Conservation (phyloP, 78 protist genomes). For the Dictyostelium firmibasis region DNA sequence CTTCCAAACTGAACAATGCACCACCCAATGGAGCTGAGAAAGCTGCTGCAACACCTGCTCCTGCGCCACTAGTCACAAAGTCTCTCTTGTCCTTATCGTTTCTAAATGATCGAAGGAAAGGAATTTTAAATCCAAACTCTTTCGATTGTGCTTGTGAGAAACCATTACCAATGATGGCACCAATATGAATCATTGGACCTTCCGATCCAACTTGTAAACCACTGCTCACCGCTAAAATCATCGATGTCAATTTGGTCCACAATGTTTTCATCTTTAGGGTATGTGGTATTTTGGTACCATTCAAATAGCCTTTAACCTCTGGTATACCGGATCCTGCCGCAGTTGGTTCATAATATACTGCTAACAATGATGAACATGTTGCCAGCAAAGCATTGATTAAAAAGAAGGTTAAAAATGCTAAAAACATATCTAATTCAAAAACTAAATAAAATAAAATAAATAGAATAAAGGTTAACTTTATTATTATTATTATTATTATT, state of each 20-base stretch:
- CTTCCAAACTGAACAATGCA: conserved; percentile 93
- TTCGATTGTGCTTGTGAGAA: conserved; percentile 88
- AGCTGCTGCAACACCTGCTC: conserved; percentile 98
- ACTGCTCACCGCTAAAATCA: conserved; percentile 80
- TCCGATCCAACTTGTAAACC: conserved; percentile 84
- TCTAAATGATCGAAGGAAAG: conserved; percentile 80
- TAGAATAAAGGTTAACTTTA: not conserved
- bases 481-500: not conserved
- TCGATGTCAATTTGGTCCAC: conserved; percentile 81
- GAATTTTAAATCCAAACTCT: conserved; percentile 72
- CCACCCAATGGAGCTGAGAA: conserved; percentile 97
- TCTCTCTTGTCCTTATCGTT: conserved; percentile 91
- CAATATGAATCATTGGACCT: conserved; percentile 95
- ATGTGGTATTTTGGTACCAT: conserved; percentile 80
- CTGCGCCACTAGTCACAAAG: conserved; percentile 94
- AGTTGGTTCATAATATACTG: conserved; percentile 80
- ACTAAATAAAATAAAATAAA: not conserved
- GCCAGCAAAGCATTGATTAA: conserved; percentile 59
- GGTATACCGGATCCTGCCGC: conserved; percentile 94
- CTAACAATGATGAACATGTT: conserved; percentile 48
- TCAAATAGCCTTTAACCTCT: conserved; percentile 90
- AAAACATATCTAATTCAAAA: conserved; percentile 12
- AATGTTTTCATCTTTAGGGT: conserved; percentile 65
- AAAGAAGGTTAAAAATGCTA: conserved; percentile 41
- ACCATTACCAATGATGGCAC: conserved; percentile 90